Evolutionary conservation across 139 green algal genomes (phyloP).

Genomic region (Pleodorina starrii): DNA sequence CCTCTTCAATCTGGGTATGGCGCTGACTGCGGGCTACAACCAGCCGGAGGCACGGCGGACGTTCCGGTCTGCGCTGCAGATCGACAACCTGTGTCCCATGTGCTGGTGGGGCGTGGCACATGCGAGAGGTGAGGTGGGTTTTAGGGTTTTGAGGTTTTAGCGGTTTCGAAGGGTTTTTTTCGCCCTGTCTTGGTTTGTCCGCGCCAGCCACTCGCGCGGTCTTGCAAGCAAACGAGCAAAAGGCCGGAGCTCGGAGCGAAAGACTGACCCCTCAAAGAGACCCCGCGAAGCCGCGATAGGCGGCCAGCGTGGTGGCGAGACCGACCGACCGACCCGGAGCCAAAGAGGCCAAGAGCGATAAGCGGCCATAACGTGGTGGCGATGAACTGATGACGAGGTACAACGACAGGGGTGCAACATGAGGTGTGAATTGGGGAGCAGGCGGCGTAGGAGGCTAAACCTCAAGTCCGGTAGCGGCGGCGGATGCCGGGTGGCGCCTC

Average conservation of each 20-base stretch:
- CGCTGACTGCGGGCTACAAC: conserved; percentile 3
- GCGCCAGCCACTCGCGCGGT: not conserved
- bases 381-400: no score
- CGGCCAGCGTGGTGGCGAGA: not conserved
- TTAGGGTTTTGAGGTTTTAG: not conserved
- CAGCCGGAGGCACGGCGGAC: not conserved
- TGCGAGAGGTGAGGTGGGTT: not conserved
- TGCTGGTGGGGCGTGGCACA: conserved; percentile 66
- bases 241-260: not conserved
- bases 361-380: no score
- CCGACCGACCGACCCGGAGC: no score
- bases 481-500: not conserved
- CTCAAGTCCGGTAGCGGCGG: not conserved
- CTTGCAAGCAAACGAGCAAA: not conserved
- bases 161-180: no score
- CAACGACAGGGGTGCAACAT: no score
- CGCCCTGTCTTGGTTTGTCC: no score
- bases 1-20: conserved; percentile 48
- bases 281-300: not conserved
- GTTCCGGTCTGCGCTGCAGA: not conserved
- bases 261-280: not conserved
- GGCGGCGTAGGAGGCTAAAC: no score
- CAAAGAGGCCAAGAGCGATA: no score
- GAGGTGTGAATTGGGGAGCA: no score
- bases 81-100: conserved; percentile 54